Base-by-base conservation (phyloP, 768 basidiomycete genomes). In the Boletus fagicola region DNA sequence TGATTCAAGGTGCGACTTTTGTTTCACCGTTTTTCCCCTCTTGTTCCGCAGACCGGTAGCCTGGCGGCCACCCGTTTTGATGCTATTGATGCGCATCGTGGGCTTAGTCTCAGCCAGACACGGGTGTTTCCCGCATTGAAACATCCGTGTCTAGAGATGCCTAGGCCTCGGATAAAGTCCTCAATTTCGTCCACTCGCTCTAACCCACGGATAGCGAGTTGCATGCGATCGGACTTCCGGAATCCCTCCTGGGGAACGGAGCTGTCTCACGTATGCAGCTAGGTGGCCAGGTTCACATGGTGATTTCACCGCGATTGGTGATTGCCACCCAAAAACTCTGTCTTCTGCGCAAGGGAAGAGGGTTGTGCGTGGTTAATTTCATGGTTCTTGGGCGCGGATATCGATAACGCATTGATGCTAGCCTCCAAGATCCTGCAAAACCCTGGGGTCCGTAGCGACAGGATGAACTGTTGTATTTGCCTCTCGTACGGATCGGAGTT, bases 301-400 rank as follows among this genome's bases (percentile, higher is more conserved):
- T 24, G 56, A 59, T 51, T 53, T 58, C 49, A 31, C 42, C 39
- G 30, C 30, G 57, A 61, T 64, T 47, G 47, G 58, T 33, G 16
- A 56, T 36, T 54, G 28, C 28, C n/a, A 58, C 49, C 40, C 62
- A 57, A 64, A 38, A 51, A 51, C 30, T 49, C 36, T 46, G 31
- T 49, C 50, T 52, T 39, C 26, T 55, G 36, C 36, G 26, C 61
- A 55, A 49, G 36, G 38, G 39, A 38, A 40, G 20, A 52, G n/a
- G 52, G 58, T 42, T 10, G 45, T 56, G 47, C 56, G 53, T 42
- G 45, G 13, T 43, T 63, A 18, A 60, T 51, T 49, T 54, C 28
- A 36, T 28, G 28, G 31, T 43, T 58, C 39, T 57, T 57, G 45
- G 39, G 39, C 46, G 35, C 57, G 53, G 49, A 47, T 48, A 63